Conservation (phyloP, 176 grass and related monocot species). For the Alopecurus myosuroides region DNA sequence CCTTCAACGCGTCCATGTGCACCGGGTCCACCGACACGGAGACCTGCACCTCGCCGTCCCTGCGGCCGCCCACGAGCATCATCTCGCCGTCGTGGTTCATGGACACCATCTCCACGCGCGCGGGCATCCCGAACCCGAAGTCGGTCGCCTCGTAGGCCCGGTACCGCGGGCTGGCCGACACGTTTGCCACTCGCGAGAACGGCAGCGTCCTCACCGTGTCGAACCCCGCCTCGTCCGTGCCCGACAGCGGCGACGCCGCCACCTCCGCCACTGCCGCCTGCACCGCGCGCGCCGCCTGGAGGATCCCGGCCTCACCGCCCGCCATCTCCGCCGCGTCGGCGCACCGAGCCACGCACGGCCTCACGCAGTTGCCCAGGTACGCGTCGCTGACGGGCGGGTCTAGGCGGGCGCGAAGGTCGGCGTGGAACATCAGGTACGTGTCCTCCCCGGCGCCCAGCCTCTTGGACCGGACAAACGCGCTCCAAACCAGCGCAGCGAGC, state of each 20-base stretch:
- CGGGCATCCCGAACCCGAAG: constrained; percentile 45
- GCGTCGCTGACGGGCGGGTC: constrained; percentile 25
- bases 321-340: constrained; percentile 16
- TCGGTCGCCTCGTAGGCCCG: constrained; percentile 34
- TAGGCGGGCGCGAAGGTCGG: constrained; percentile 35
- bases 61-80: constrained; percentile 25
- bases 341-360: not conserved
- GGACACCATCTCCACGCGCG: constrained; percentile 49
- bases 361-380: constrained; percentile 48
- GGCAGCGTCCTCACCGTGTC: constrained; percentile 13
- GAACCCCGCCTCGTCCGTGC: not conserved
- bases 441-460: not conserved
- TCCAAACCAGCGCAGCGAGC: constrained; percentile 35
- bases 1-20: constrained; percentile 37
- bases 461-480: constrained; percentile 20
- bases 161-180: constrained; percentile 43
- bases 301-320: not conserved
- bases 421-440: constrained; percentile 42
- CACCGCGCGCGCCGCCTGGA: not conserved
- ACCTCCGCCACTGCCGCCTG: constrained; percentile 31
- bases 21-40: constrained; percentile 30
- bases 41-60: constrained; percentile 33
- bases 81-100: constrained; percentile 56
- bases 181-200: constrained; percentile 6
- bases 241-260: constrained; percentile 20